Evolutionary conservation across 768 basidiomycete genomes (phyloP).

Genomic region (Strobilomyces confusus): DNA sequence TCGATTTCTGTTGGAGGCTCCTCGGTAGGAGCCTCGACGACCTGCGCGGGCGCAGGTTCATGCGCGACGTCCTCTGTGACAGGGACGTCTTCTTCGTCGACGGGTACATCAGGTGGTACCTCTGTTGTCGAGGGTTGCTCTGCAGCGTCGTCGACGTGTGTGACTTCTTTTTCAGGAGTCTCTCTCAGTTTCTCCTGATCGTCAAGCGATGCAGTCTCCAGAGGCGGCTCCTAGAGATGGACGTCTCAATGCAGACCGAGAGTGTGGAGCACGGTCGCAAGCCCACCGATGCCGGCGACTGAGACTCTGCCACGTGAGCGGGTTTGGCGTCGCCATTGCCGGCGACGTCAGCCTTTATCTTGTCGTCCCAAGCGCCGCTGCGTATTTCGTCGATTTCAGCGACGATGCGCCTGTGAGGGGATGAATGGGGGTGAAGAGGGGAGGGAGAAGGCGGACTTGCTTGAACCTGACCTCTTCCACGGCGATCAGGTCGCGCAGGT

Average conservation of each 20-base stretch:
- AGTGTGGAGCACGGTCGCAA: not conserved
- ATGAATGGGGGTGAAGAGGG: not conserved
- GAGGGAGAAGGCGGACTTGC: constrained; percentile 35
- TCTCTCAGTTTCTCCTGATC: not conserved
- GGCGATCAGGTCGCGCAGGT: constrained; percentile 67
- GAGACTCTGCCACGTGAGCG: not conserved
- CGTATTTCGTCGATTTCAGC: constrained; percentile 77
- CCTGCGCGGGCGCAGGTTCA: constrained; percentile 5
- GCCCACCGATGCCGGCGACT: constrained; percentile 10
- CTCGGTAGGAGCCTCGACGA: constrained; percentile 6
- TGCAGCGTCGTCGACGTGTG: constrained; percentile 1
- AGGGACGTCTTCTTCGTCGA: constrained; percentile 5
- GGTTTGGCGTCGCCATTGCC: constrained; percentile 6
- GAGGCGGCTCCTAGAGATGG: constrained; percentile 12
- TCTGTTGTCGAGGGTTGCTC: not conserved
- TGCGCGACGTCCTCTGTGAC: constrained; percentile 6
- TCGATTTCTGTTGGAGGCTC: not conserved
- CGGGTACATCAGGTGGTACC: not conserved
- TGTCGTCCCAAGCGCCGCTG: constrained; percentile 58
- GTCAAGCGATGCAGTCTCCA: not conserved
- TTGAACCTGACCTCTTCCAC: constrained; percentile 78
- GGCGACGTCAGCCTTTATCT: constrained; percentile 37
- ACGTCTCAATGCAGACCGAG: not conserved
- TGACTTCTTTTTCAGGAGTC: constrained; percentile 4
- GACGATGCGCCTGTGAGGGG: constrained; percentile 48